Evolutionary conservation across 306 rosid species (phyloP), one percentile per base, ranked within the genome.

Genomic region (Arachis stenosperma): DNA sequence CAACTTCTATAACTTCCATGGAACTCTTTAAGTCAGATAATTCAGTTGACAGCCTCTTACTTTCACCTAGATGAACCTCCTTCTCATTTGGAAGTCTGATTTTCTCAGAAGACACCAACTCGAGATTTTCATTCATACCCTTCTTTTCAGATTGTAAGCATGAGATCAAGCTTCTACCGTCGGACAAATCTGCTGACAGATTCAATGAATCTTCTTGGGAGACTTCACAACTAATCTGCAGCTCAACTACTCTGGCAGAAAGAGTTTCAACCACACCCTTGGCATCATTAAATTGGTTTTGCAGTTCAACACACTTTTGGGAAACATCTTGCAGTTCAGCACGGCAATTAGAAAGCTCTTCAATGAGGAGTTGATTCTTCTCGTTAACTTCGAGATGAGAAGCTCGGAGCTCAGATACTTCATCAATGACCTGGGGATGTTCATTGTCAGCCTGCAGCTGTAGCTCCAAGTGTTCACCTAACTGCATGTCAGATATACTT

Each of bases 321-420:
- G 82, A 72, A 81, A 69, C 87, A 88, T 74, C 81, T 65, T 42
- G 83, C 40, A 89, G 86, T 73, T 89, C 89, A 80, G 27, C 61
- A 48, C 67, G 87, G 83, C 95, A 86, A 74, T 71, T 78, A 3
- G 81, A 78, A 86, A 91, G 87, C 70, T 94, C 96, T 80, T 88
- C 87, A 62, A 39, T 65, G 57, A 94, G 92, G 76, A 17, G 63
- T 43, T 80, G 91, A 80, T 90, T 89, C 84, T 85, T 85, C 84
- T 75, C 91, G 74, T 52, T 14, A 50, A 79, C 81, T 73, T 87
- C 85, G 69, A 64, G 37, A 13, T 87, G 79, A 29, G 86, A 84
- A 65, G 78, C 84, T 75, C 22, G 78, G 53, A 88, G 87, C 74
- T 78, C 74, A 69, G 90, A 84, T 58, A 82, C 73, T 73, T 93